Conservation (phyloP, 768 basidiomycete species). For the Podaxis carcinomalis region DNA sequence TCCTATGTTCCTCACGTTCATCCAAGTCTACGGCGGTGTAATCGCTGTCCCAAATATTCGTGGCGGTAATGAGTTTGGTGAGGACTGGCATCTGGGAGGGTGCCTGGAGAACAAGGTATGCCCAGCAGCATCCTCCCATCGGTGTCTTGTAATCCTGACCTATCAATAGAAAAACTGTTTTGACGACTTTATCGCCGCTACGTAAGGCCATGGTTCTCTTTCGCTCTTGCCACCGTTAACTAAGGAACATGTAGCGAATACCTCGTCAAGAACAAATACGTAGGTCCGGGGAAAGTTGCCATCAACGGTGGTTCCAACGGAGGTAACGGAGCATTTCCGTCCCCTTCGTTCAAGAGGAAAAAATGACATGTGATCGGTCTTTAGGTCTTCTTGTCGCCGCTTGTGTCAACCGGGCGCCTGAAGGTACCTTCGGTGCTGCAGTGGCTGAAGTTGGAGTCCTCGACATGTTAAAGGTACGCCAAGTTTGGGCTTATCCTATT, state of each 20-base stretch:
- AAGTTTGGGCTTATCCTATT: not conserved
- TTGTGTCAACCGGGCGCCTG: conserved; percentile 76
- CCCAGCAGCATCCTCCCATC: not conserved
- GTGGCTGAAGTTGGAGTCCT: conserved; percentile 81
- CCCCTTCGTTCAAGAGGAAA: not conserved
- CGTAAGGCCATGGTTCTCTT: conserved; percentile 38
- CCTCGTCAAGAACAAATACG: conserved; percentile 70
- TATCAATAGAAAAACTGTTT: conserved; percentile 60
- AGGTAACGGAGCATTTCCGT: conserved; percentile 35
- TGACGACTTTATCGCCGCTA: conserved; percentile 79
- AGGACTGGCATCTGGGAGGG: conserved; percentile 79
- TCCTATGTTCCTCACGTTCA: conserved; percentile 64
- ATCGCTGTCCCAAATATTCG: conserved; percentile 58
- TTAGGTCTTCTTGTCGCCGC: conserved; percentile 78
- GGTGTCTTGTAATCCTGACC: conserved; percentile 3
- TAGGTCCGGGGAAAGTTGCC: conserved; percentile 62
- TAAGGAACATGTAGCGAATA: conserved; percentile 44
- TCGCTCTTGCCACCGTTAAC: not conserved
- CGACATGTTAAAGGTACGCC: conserved; percentile 67
- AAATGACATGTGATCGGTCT: not conserved
- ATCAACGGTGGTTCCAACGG: conserved; percentile 84
- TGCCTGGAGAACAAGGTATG: conserved; percentile 64
- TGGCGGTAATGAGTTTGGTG: conserved; percentile 77
- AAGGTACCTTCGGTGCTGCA: conserved; percentile 71
- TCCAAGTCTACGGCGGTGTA: conserved; percentile 66